phyloP scores from a whole-genome alignment of 1,284 basidiomycete species.

The Ganoderma meredithae region DNA sequence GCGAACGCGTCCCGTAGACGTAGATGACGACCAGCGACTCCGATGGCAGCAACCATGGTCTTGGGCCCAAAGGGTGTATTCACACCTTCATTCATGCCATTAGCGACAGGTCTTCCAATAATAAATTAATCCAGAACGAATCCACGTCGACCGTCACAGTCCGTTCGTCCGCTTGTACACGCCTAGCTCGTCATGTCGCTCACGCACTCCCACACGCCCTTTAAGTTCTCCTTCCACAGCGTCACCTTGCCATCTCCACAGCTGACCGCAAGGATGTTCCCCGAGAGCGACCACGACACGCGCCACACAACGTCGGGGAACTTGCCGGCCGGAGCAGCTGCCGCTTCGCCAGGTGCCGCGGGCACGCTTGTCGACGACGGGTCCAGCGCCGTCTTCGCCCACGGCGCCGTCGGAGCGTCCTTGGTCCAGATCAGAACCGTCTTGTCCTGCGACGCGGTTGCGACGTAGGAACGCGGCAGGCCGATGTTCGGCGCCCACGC shows the following conservation, averaged over 20 bases:
- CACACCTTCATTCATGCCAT: too few relatives aligned
- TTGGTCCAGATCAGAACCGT: constrained; percentile 97
- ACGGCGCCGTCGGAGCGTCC: constrained; percentile 77
- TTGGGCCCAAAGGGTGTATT: too few relatives aligned
- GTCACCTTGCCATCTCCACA: constrained; percentile 99
- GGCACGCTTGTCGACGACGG: constrained; percentile 68
- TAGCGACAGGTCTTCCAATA: too few relatives aligned
- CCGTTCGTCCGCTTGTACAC: background rate
- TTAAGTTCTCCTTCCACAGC: constrained; percentile 98
- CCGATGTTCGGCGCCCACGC: constrained; percentile 98
- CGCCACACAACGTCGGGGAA: constrained; percentile 98
- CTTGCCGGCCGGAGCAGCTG: constrained; percentile 63
- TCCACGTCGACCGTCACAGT: too few relatives aligned
- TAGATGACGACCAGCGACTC: too few relatives aligned
- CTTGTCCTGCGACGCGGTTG: constrained; percentile 90
- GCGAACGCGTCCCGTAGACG: too few relatives aligned
- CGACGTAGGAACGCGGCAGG: constrained; percentile 93
- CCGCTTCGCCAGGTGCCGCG: constrained; percentile 40
- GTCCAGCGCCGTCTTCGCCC: constrained; percentile 88
- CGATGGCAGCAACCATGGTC: too few relatives aligned
- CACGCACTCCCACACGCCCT: constrained; percentile 95
- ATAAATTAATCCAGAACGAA: too few relatives aligned
- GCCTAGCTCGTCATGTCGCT: constrained; percentile 87
- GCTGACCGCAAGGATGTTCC: constrained; percentile 96
- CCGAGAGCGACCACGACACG: constrained; percentile 96